Evolutionary conservation across 371 early-diverging fungal genomes (phyloP).

Genomic region (Batkoa obscura): DNA sequence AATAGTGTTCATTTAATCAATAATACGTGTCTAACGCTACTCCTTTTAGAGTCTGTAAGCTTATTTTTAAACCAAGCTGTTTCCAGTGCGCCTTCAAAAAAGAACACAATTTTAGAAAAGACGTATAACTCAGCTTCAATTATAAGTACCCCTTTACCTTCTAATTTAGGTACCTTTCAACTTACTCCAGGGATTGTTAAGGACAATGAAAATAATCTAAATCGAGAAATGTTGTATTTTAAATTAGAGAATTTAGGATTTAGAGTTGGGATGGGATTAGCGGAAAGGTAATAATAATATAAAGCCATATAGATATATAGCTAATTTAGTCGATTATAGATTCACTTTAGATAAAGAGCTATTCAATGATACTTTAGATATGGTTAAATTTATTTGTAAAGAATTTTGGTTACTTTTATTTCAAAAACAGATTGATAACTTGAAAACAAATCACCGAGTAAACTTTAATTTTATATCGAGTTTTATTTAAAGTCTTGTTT

Average conservation of each 20-base stretch:
- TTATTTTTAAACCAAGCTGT: too few relatives aligned
- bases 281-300: slow-evolving; percentile 41
- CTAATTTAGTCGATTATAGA: slow-evolving; percentile 17
- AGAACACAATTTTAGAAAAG: too few relatives aligned
- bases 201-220: too few relatives aligned
- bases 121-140: too few relatives aligned
- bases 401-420: slow-evolving; percentile 89
- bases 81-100: too few relatives aligned
- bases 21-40: too few relatives aligned
- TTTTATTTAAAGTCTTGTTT: neutral
- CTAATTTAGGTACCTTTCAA: too few relatives aligned
- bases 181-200: too few relatives aligned
- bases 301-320: neutral
- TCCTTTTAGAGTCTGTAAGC: too few relatives aligned
- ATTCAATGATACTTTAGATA: slow-evolving; percentile 76
- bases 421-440: slow-evolving; percentile 88
- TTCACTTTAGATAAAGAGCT: slow-evolving; percentile 62
- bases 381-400: slow-evolving; percentile 94
- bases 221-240: too few relatives aligned
- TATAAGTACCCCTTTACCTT: too few relatives aligned
- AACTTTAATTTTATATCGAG: slow-evolving; percentile 2
- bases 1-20: too few relatives aligned
- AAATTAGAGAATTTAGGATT: slow-evolving; percentile 79
- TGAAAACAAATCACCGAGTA: slow-evolving; percentile 93
- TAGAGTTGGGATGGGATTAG: slow-evolving; percentile 68